These are phyloP conservation scores for Yamadazyma laniorum DNA, from an alignment of 805 yeast genomes.

Conservation along the genomic window DNA sequence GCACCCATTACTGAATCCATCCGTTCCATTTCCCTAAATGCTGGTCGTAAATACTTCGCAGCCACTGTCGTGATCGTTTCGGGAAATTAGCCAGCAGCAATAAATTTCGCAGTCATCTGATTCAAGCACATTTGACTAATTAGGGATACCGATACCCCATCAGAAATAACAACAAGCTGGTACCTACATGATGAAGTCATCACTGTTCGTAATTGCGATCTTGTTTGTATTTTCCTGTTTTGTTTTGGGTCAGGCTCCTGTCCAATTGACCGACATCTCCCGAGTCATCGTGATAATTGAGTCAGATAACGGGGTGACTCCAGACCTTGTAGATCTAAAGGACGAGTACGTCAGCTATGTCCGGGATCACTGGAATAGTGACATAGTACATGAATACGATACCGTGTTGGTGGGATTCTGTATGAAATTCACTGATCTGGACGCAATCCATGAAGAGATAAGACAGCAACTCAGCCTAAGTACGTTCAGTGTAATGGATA, in stretches of 20 bases:
- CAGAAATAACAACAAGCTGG: neutral
- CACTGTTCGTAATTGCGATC: neutral
- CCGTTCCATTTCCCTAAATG: neutral
- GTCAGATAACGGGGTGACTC: constrained; percentile 3
- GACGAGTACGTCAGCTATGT: constrained; percentile 9
- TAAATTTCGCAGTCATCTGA: constrained; percentile 1
- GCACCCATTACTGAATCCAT: constrained; percentile 4
- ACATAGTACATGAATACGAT: constrained; percentile 11
- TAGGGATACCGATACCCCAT: neutral
- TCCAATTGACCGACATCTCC: constrained; percentile 5
- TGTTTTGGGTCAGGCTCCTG: neutral
- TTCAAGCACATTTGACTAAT: neutral
- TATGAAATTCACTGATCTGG: constrained; percentile 5
- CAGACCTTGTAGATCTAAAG: constrained; percentile 3
- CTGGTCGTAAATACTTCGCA: constrained; percentile 7
- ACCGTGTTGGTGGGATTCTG: constrained; percentile 10
- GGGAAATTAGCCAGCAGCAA: constrained; percentile 5
- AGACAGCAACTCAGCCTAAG: constrained; percentile 1
- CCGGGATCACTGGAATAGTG: constrained; percentile 3
- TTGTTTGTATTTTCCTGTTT: neutral
- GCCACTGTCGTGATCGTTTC: constrained; percentile 1
- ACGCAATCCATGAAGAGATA: constrained; percentile 5
- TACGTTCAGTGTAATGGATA: constrained; percentile 1
- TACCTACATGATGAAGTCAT: neutral
- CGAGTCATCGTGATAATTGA: constrained; percentile 7